Evolutionary conservation across 83 land plant species (phyloP), one percentile per base, ranked within the genome.

Genomic region (Diphasiastrum complanatum): DNA sequence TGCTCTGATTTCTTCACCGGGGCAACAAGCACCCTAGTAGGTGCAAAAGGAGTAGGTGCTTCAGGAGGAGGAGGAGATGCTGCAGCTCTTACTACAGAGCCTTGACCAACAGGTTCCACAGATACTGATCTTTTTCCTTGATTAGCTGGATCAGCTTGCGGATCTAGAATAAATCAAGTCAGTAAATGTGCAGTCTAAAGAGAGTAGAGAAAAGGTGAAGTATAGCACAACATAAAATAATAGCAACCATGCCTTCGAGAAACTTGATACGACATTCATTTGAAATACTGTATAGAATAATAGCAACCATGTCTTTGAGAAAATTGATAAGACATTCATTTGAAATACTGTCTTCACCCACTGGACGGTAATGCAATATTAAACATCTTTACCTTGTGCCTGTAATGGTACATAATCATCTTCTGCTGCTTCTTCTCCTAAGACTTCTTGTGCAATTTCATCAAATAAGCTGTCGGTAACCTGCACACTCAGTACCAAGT

Each of bases 401-500:
- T 77, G 71, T 75, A 52, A 29, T 51, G 26, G 50, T 43, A 26
- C 29, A 59, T 80, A 79, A 68, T 83, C 85, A 67, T 89, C 99
- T 60, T 64, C 77, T 16, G 89, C 64, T 50, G 86, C 86, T 75
- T 89, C 95, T 19, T 80, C 86, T 4, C 97, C 92, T 16, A 93
- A 67, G 51, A 89, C 86, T 75, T 89, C 95, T 19, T 80, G 89
- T 4, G 99, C 92, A 67, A 95, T 89, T 62, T 95, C 99, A 78
- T 80, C 88, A 75, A 89, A 84, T 10, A 95, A 79, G 31, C 90
- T 93, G 69, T 87, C 89, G 20, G 97, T 89, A 3, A 95, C 99
- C 99, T 95, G 64, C 16, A 24, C 45, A n/a, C n/a, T n/a, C 1
- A 41, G 45, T 41, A 14, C 45, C 45, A 41, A 41, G n/a, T 14